These are phyloP conservation scores for Fusarium domesticum DNA, from an alignment of 2,329 filamentous ascomycete species.

Conservation along the genomic window DNA sequence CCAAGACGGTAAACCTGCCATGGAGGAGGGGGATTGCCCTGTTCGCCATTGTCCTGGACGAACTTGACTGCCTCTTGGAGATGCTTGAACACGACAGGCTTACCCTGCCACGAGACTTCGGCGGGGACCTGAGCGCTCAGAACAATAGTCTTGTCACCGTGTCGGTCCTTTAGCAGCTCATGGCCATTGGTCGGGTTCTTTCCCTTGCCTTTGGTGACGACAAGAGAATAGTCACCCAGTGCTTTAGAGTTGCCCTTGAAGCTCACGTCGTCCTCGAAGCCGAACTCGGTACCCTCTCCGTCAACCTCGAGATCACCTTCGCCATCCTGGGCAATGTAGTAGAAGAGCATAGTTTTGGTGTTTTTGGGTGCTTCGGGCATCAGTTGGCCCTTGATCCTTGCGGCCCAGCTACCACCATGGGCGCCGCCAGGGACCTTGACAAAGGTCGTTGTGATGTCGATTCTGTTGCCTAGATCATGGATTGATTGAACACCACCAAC, in stretches of 20 bases:
- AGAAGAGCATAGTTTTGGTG: conserved; percentile 73
- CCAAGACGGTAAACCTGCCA: conserved; percentile 80
- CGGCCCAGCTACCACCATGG: conserved; percentile 89
- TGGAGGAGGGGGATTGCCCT: conserved; percentile 73
- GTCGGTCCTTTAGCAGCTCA: conserved; percentile 63
- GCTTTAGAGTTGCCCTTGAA: conserved; percentile 67
- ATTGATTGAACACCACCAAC: conserved; percentile 86
- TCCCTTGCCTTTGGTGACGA: conserved; percentile 68
- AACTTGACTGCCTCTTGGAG: conserved; percentile 50
- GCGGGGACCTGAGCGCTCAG: conserved; percentile 64
- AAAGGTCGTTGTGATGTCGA: conserved; percentile 91
- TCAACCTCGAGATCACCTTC: conserved; percentile 61
- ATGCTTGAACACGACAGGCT: conserved; percentile 58
- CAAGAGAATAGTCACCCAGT: conserved; percentile 77
- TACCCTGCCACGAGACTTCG: conserved; percentile 79
- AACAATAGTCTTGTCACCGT: conserved; percentile 73
- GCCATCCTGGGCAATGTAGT: conserved; percentile 80
- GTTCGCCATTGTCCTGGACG: conserved; percentile 48
- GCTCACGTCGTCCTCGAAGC: conserved; percentile 59
- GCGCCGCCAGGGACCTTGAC: conserved; percentile 85
- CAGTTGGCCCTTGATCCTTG: conserved; percentile 77
- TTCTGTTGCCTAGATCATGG: conserved; percentile 80
- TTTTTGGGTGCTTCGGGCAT: conserved; percentile 64
- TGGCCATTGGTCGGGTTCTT: conserved; percentile 63
- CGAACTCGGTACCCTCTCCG: conserved; percentile 48